These are phyloP conservation scores for Eucalyptus microcorys DNA, from an alignment of 345 rosid genomes.

Conservation along the genomic window DNA sequence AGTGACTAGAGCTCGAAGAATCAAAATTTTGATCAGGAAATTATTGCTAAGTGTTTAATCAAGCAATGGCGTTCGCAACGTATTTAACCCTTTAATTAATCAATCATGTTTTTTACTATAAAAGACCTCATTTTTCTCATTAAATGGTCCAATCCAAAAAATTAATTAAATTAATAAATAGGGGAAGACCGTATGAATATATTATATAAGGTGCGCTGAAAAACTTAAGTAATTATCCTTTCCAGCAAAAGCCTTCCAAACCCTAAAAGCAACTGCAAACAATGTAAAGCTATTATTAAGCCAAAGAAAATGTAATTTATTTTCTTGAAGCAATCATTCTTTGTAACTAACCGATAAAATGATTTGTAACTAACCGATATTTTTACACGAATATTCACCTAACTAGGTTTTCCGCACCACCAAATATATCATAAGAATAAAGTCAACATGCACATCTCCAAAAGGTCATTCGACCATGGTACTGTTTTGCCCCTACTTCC, in stretches of 20 bases:
- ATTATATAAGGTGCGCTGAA: not conserved
- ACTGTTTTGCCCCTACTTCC: not conserved
- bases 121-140: not conserved
- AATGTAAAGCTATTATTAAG: not conserved
- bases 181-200: not conserved
- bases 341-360: not conserved
- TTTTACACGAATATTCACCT: not conserved
- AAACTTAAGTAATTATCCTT: too few relatives aligned
- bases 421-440: not conserved
- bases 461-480: not conserved
- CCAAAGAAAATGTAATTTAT: not conserved
- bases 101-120: not conserved
- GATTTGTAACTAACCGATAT: not conserved
- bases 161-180: not conserved
- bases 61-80: not conserved
- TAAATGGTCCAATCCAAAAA: not conserved
- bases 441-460: not conserved
- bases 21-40: not conserved
- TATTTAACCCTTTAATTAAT: not conserved
- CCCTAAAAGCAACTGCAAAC: not conserved
- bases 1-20: not conserved
- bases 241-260: too few relatives aligned
- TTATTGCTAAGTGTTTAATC: not conserved
- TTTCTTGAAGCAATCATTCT: not conserved
- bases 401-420: not conserved